Conservation (phyloP, 108 stramenopile species). For the Pelagomonas calceolata region DNA sequence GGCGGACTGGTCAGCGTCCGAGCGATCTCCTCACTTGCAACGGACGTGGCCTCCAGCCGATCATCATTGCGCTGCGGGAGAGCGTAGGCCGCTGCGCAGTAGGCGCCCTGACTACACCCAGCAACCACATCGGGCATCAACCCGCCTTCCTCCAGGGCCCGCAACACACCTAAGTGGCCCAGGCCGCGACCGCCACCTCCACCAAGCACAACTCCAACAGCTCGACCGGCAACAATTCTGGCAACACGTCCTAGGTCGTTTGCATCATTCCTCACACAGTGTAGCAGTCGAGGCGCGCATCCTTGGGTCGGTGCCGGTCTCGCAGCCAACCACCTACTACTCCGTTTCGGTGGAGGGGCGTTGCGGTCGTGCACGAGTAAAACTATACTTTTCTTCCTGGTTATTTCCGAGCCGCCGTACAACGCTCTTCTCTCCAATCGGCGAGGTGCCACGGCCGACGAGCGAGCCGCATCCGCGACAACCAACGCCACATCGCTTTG, state of each 20-base stretch:
- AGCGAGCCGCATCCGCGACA: neutral
- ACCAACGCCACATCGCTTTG: neutral
- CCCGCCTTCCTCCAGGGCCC: conserved; percentile 17
- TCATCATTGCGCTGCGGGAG: neutral
- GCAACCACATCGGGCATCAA: conserved; percentile 24
- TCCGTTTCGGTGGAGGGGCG: too few relatives aligned
- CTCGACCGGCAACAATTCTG: conserved; percentile 15
- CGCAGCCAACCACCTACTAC: too few relatives aligned
- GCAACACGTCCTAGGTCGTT: conserved; percentile 14
- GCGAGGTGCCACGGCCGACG: neutral
- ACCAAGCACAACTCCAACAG: conserved; percentile 25
- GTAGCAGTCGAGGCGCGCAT: too few relatives aligned
- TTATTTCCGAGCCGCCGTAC: too few relatives aligned
- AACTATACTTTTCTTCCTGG: too few relatives aligned
- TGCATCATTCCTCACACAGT: neutral
- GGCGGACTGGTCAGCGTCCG: neutral
- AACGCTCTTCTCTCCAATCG: too few relatives aligned
- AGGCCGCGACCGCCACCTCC: conserved; percentile 29
- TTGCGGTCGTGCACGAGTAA: too few relatives aligned
- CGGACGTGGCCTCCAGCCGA: neutral
- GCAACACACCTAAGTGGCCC: conserved; percentile 23
- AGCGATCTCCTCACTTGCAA: conserved; percentile 3
- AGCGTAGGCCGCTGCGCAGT: conserved; percentile 22
- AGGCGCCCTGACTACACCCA: conserved; percentile 27
- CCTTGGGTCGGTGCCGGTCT: too few relatives aligned